Conservation (phyloP, 768 basidiomycete genomes). For the Termitomyces sp. region DNA sequence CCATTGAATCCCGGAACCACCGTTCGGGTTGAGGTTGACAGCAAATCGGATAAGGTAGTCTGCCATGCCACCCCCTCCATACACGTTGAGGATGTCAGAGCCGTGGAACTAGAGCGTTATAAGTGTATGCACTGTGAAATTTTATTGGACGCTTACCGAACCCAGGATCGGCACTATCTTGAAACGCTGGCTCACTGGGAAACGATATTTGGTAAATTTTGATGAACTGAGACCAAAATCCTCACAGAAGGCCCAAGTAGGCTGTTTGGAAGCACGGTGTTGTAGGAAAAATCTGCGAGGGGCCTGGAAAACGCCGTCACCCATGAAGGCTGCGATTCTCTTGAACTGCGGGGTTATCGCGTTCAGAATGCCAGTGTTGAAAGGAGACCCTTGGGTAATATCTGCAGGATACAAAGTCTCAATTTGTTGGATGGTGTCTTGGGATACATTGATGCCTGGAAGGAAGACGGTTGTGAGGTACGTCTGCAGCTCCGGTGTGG, state of each 20-base stretch:
- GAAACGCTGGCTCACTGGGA: constrained; percentile 37
- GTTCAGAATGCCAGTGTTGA: constrained; percentile 34
- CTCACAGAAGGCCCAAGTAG: constrained; percentile 38
- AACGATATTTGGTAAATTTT: background rate
- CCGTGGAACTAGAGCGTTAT: constrained; percentile 25
- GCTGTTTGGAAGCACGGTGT: constrained; percentile 30
- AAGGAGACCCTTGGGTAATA: constrained; percentile 41
- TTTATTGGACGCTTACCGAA: constrained; percentile 24
- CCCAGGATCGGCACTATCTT: constrained; percentile 39
- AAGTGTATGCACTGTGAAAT: background rate
- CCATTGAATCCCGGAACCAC: constrained; percentile 30
- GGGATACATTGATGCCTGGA: constrained; percentile 11
- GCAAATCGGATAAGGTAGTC: constrained; percentile 43
- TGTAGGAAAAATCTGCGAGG: constrained; percentile 45
- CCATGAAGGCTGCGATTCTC: constrained; percentile 41
- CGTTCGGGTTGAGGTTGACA: constrained; percentile 38
- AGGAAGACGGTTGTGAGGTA: constrained; percentile 24
- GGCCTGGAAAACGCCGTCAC: constrained; percentile 45
- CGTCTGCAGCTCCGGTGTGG: constrained; percentile 19
- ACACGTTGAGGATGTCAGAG: constrained; percentile 37
- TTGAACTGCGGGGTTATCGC: constrained; percentile 44
- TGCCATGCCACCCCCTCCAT: constrained; percentile 33
- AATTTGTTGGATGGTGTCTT: constrained; percentile 15
- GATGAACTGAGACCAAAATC: constrained; percentile 5
- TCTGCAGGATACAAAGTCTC: constrained; percentile 30